Conservation (phyloP, 1,139 yeast genomes). For the Citeromyces hawaiiensis region DNA sequence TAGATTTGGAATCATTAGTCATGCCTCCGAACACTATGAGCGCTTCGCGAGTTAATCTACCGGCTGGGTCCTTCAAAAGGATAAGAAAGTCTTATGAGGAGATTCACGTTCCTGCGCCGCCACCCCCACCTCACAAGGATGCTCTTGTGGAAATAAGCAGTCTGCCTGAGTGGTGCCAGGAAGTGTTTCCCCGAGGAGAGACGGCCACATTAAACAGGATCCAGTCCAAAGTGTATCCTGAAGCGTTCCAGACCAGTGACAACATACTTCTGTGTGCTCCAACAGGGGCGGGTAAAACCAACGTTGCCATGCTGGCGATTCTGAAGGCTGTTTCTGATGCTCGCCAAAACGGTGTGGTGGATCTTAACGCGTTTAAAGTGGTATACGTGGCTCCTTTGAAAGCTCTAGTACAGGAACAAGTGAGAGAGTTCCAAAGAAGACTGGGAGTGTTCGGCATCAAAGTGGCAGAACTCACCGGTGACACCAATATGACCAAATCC, state of each 20-base stretch:
- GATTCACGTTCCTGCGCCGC: conserved; percentile 68
- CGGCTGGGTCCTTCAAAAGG: conserved; percentile 74
- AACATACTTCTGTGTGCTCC: conserved; percentile 89
- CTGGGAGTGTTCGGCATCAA: conserved; percentile 52
- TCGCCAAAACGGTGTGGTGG: conserved; percentile 35
- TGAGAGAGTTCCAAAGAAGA: conserved; percentile 69
- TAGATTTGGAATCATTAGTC: conserved; percentile 49
- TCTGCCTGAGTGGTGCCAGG: conserved; percentile 74
- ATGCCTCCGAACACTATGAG: conserved; percentile 17
- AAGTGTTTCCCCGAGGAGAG: conserved; percentile 61
- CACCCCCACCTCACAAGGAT: conserved; percentile 27
- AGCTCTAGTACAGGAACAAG: conserved; percentile 93
- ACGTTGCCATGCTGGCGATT: conserved; percentile 78
- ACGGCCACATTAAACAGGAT: conserved; percentile 61
- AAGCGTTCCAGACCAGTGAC: conserved; percentile 57
- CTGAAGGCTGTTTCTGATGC: conserved; percentile 47
- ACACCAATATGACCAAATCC: conserved; percentile 60
- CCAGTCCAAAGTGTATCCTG: conserved; percentile 73
- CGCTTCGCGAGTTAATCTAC: conserved; percentile 35
- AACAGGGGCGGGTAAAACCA: conserved; percentile 97
- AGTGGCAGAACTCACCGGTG: conserved; percentile 89
- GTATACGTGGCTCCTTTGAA: conserved; percentile 91
- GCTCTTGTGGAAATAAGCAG: conserved; percentile 42
- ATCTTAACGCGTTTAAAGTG: conserved; percentile 50
- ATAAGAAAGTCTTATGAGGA: conserved; percentile 70